These are phyloP conservation scores for Amanita fuliginea DNA, from an alignment of 768 basidiomycete genomes.

Conservation along the genomic window DNA sequence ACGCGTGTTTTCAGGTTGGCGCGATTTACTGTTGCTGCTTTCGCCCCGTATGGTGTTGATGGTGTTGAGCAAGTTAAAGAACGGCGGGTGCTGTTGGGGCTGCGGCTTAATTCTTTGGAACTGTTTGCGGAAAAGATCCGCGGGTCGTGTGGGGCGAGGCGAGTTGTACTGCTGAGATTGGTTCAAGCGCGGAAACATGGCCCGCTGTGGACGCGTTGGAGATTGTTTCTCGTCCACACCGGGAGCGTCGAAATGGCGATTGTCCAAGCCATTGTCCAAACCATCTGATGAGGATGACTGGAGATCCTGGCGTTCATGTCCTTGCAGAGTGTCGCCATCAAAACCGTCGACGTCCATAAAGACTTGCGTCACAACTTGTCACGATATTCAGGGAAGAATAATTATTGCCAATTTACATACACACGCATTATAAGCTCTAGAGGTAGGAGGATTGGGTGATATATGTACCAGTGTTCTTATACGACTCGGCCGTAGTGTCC, in stretches of 20 bases:
- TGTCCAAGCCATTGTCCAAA: neutral
- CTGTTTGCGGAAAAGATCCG: constrained; percentile 1
- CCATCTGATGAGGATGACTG: neutral
- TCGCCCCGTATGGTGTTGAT: neutral
- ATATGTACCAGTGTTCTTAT: neutral
- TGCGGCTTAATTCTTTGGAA: neutral
- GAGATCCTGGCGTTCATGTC: neutral
- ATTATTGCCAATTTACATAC: neutral
- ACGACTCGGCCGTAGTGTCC: constrained; percentile 40
- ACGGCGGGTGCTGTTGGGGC: neutral
- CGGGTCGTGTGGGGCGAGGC: neutral
- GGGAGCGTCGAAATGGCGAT: neutral
- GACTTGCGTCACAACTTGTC: neutral
- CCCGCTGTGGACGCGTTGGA: neutral
- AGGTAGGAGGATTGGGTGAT: neutral
- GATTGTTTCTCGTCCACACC: neutral
- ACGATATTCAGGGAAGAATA: neutral
- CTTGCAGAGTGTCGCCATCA: neutral
- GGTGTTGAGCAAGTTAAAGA: constrained; percentile 6
- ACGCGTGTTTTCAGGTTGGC: neutral
- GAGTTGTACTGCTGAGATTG: neutral
- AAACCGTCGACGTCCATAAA: neutral
- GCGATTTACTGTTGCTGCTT: neutral
- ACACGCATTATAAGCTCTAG: neutral
- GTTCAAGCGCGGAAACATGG: neutral